Evolutionary conservation across 2,329 filamentous ascomycete genomes (phyloP), one percentile per base, ranked within the genome.

Genomic region (Neofusicoccum kwambonambiense): DNA sequence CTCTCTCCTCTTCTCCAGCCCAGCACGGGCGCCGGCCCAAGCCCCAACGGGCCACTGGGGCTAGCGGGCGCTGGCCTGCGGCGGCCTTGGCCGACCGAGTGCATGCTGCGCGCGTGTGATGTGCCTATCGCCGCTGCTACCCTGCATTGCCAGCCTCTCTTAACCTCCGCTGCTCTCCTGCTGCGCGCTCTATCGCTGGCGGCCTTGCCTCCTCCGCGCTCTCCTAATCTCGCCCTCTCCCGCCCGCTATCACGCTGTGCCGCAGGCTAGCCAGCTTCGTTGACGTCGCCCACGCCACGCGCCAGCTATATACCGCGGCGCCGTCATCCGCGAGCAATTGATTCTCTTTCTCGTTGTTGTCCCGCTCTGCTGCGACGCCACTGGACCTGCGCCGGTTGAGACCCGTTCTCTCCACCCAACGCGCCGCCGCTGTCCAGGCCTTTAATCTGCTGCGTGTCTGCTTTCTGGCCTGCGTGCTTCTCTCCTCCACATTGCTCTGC

Each of bases 31-130:
- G 37, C n/a, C 41, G 15, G 19, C 22, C 54, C 54, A 68, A 12
- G 44, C 68, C 8, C 56, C 65, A 31, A 68, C 68, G 60, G 68
- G 69, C 8, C 68, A 69, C 50, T 68, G 22, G 22, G 22, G 22
- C 22, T 22, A 22, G 22, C 22, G 22, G 22, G 22, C 22, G 22
- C 22, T 22, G 22, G 22, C 22, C 22, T 22, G 22, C 22, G 22
- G 22, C 22, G 22, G 22, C 22, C 22, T 22, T 22, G 22, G 22
- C 22, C 22, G 22, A 22, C 22, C 22, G 22, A 3, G 22, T 22
- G 22, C 22, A 22, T 22, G 22, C 22, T 22, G 54, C 54, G 15
- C 17, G 56, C 56, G 56, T 60, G 56, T 47, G 56, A 60, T 60
- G 17, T 45, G 54, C 56, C 54, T 60, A 60, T 49, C 42, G 27